Evolutionary conservation across 2,329 filamentous ascomycete species (phyloP).

Genomic region (Pseudogymnoascus sp.): DNA sequence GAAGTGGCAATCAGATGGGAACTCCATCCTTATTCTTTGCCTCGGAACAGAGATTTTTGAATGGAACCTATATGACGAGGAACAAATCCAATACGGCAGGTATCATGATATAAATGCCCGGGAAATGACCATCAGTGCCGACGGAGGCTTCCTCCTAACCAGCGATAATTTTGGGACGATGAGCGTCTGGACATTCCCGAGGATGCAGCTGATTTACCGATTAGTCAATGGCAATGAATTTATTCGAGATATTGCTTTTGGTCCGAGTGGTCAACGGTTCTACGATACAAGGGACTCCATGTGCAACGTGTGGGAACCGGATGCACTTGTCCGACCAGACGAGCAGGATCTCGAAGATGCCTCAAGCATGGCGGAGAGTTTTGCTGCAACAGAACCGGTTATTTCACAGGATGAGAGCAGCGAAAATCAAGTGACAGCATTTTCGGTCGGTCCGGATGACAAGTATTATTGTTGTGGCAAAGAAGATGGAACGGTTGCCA

Average conservation of each 20-base stretch:
- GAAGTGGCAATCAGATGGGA: background rate
- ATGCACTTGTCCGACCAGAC: slow-evolving; percentile 18
- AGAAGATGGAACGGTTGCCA: slow-evolving; percentile 19
- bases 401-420: background rate
- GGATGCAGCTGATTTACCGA: slow-evolving; percentile 20
- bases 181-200: slow-evolving; percentile 23
- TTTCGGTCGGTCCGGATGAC: slow-evolving; percentile 9
- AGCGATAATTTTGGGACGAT: slow-evolving; percentile 21
- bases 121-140: slow-evolving; percentile 19
- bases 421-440: slow-evolving; percentile 13
- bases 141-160: slow-evolving; percentile 24
- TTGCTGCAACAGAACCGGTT: background rate
- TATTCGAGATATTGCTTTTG: slow-evolving; percentile 22
- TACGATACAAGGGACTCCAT: slow-evolving; percentile 24
- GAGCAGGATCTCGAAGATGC: slow-evolving; percentile 16
- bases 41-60: background rate
- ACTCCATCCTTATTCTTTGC: background rate
- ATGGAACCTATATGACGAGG: background rate
- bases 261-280: slow-evolving; percentile 22
- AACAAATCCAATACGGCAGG: slow-evolving; percentile 14
- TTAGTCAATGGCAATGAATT: slow-evolving; percentile 15
- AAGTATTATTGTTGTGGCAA: slow-evolving; percentile 20
- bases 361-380: background rate
- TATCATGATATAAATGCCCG: slow-evolving; percentile 18
- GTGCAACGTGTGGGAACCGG: slow-evolving; percentile 27